These are phyloP conservation scores for Torulaspora microellipsoides DNA, from an alignment of 805 yeast species.

Conservation along the genomic window DNA sequence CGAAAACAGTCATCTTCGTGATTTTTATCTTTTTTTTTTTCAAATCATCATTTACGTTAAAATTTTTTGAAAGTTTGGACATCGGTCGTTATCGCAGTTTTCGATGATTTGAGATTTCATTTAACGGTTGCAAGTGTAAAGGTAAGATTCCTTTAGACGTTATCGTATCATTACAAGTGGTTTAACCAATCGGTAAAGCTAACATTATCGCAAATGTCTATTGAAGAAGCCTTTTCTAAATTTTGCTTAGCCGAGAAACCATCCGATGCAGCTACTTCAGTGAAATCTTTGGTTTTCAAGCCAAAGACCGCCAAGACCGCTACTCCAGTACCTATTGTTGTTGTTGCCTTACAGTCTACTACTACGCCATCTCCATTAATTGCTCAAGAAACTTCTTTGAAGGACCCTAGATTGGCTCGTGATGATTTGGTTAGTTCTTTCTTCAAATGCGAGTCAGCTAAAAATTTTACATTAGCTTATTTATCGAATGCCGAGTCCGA, in stretches of 20 bases:
- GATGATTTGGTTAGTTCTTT: constrained; percentile 69
- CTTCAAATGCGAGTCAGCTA: constrained; percentile 30
- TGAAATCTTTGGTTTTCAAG: constrained; percentile 80
- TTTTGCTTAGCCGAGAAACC: constrained; percentile 51
- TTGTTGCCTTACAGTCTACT: constrained; percentile 68
- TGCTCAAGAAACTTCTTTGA: constrained; percentile 63
- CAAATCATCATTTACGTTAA: constrained; percentile 1
- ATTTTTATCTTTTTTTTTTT: not conserved
- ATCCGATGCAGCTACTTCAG: constrained; percentile 47
- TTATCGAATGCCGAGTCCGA: constrained; percentile 38
- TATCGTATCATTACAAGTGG: too few relatives aligned
- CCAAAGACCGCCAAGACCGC: constrained; percentile 87
- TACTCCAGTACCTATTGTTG: constrained; percentile 71
- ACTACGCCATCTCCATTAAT: constrained; percentile 61
- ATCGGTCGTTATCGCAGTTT: not conserved
- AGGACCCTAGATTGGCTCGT: constrained; percentile 85
- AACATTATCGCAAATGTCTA: constrained; percentile 43
- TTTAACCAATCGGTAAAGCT: too few relatives aligned
- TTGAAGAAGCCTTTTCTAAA: constrained; percentile 63
- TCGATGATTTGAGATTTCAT: not conserved
- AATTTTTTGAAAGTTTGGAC: constrained; percentile 2
- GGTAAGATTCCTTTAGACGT: too few relatives aligned
- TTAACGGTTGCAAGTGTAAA: too few relatives aligned
- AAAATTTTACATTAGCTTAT: constrained; percentile 30
- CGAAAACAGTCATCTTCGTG: too few relatives aligned